Conservation (phyloP, 306 rosid species). For the Cucumis hystrix region DNA sequence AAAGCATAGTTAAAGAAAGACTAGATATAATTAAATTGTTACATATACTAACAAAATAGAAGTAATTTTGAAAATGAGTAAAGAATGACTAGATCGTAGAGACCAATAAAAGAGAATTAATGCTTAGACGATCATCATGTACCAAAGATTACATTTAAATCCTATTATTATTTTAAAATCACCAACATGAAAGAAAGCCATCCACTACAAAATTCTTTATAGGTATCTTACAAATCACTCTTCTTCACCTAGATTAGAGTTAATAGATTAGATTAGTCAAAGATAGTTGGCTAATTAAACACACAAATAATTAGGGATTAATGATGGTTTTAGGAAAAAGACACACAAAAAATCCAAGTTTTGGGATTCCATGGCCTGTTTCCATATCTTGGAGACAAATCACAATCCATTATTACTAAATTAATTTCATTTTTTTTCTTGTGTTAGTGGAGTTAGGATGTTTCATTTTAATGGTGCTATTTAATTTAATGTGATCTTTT, state of each 20-base stretch:
- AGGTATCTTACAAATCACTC: background rate
- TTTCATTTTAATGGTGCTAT: background rate
- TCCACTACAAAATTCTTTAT: background rate
- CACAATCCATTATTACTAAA: slow-evolving; percentile 1
- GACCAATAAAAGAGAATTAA: no score
- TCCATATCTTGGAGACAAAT: slow-evolving; percentile 38
- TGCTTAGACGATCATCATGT: no score
- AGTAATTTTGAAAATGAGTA: no score
- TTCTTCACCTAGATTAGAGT: background rate
- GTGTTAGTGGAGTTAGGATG: background rate
- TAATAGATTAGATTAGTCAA: slow-evolving; percentile 28
- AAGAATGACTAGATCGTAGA: no score
- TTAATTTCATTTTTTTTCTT: background rate
- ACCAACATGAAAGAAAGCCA: background rate
- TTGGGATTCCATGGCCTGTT: slow-evolving; percentile 24
- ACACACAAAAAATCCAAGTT: slow-evolving; percentile 21
- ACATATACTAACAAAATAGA: no score
- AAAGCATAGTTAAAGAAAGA: no score
- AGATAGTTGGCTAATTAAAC: slow-evolving; percentile 33
- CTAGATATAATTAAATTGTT: no score
- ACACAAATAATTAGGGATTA: slow-evolving; percentile 17
- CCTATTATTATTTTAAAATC: background rate
- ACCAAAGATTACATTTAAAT: no score
- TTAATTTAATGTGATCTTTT: no score
- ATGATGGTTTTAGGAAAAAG: slow-evolving; percentile 18